These are phyloP conservation scores for Fragaria vesca DNA, from an alignment of 306 rosid genomes.

Conservation along the genomic window DNA sequence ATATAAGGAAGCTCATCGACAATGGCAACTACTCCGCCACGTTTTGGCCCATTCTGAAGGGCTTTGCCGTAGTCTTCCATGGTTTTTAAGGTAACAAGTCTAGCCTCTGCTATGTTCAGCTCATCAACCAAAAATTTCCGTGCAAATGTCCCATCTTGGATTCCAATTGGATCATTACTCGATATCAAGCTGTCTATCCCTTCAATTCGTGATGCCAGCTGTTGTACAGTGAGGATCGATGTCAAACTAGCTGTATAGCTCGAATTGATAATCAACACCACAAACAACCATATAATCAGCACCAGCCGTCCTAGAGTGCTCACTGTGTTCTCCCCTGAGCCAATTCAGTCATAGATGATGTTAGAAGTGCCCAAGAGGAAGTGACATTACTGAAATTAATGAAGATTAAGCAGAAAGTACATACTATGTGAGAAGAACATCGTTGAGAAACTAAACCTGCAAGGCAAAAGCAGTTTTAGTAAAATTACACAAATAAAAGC, in stretches of 20 bases:
- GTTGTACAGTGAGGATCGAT: constrained; percentile 78
- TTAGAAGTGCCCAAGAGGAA: constrained; percentile 18
- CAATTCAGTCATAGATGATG: constrained; percentile 25
- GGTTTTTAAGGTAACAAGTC: constrained; percentile 53
- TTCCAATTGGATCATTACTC: constrained; percentile 63
- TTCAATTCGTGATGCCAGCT: constrained; percentile 65
- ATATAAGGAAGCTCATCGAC: constrained; percentile 90
- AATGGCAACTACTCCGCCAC: constrained; percentile 79
- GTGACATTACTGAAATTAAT: background rate
- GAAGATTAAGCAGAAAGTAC: constrained; percentile 27
- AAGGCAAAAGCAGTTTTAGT: constrained; percentile 31
- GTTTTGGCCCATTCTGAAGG: constrained; percentile 53
- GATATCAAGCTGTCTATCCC: constrained; percentile 74
- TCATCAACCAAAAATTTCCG: constrained; percentile 60
- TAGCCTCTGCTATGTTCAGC: constrained; percentile 59
- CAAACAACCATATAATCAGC: constrained; percentile 82
- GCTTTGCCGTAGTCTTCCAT: constrained; percentile 48
- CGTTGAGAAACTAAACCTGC: constrained; percentile 93
- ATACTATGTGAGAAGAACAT: constrained; percentile 89
- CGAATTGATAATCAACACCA: constrained; percentile 85
- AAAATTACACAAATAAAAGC: background rate
- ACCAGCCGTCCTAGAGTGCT: constrained; percentile 78
- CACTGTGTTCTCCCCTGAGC: constrained; percentile 70
- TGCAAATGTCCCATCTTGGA: constrained; percentile 75
- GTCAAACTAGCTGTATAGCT: constrained; percentile 97